Percentiles rank a stretch among this genome's conserved stretches.
Conservation (phyloP, 805 yeast species). For the Cyberlindnera nakhonratchasimensis region DNA sequence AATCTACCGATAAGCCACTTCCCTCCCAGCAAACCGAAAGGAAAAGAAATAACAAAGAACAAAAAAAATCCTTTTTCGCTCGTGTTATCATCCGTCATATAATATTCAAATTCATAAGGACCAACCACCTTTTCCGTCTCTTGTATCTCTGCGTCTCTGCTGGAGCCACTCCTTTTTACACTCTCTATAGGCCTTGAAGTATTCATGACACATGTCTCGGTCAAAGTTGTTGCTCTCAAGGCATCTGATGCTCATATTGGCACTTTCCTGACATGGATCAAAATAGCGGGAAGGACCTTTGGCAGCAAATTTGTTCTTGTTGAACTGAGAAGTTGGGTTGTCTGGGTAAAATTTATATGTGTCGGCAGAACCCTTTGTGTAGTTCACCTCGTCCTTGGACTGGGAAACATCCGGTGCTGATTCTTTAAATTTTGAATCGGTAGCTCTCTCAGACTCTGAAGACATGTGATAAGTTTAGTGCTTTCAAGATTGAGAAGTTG, state of each 20-base stretch:
- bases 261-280: constrained; percentile 90
- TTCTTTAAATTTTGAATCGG: constrained; percentile 21
- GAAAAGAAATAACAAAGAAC: not conserved
- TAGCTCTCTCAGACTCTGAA: constrained; percentile 12
- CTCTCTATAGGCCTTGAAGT: constrained; percentile 89
- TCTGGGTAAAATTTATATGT: constrained; percentile 79
- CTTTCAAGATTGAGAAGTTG: too few relatives aligned
- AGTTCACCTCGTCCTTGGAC: constrained; percentile 44
- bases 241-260: constrained; percentile 84
- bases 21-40: not conserved
- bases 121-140: constrained; percentile 28
- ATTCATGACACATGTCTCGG: constrained; percentile 67
- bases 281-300: constrained; percentile 82
- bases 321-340: constrained; percentile 69
- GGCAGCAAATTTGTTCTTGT: constrained; percentile 62
- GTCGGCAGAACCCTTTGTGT: constrained; percentile 50
- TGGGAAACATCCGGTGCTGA: constrained; percentile 27
- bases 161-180: constrained; percentile 76
- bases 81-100: not conserved
- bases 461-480: too few relatives aligned
- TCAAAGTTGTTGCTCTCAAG: constrained; percentile 74
- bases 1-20: too few relatives aligned
- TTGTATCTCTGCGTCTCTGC: constrained; percentile 35
- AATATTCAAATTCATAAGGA: constrained; percentile 3
- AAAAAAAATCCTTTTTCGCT: not conserved